Base-by-base conservation (phyloP, 345 rosid species). In the Hibiscus tridactylites region DNA sequence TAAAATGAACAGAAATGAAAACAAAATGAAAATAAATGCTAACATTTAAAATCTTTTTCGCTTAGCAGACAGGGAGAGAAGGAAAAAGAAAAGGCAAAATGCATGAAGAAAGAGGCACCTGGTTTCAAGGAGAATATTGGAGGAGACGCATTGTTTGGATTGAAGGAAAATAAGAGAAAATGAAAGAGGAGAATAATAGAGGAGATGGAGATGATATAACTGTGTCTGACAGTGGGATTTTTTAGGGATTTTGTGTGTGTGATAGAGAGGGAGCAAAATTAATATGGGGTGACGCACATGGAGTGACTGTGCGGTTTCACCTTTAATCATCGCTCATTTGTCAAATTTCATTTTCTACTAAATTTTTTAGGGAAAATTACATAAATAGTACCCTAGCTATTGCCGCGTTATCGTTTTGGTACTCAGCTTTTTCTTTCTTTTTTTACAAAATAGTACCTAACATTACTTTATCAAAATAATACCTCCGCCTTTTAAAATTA, bases 191-290 rank as follows among this genome's bases (percentile, higher is more conserved):
- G 49, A 37, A 68, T 58, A 54, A 42, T 71, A 58, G 21, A n/a
- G 21, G 57, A 53, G 26, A 6, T 24, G 31, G 59, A 19, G 35
- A 26, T 58, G 33, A 58, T 26, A 10, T 58, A 24, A 26, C 35
- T 11, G 62, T 26, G 33, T 58, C 33, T 10, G 33, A 58, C 16
- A 61, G 52, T 53, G 9, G 70, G 76, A 76, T 57, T 68, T 50
- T 68, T 81, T 77, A 81, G 79, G 86, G 86, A 66, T 81, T 26
- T 83, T 78, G 72, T 65, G 31, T 21, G 28, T 53, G 21, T 13
- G 24, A 62, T 10, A 65, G 71, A 69, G 53, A 35, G 69, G 39
- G 47, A 52, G 52, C 35, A 58, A 26, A 52, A 16, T 72, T 83
- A 58, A 46, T 21, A 70, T 84, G 77, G 1, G 82, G 57, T 56